Evolutionary conservation across 2,329 filamentous ascomycete genomes (phyloP), one percentile per base, ranked within the genome.

Genomic region (Sporothrix mexicana): DNA sequence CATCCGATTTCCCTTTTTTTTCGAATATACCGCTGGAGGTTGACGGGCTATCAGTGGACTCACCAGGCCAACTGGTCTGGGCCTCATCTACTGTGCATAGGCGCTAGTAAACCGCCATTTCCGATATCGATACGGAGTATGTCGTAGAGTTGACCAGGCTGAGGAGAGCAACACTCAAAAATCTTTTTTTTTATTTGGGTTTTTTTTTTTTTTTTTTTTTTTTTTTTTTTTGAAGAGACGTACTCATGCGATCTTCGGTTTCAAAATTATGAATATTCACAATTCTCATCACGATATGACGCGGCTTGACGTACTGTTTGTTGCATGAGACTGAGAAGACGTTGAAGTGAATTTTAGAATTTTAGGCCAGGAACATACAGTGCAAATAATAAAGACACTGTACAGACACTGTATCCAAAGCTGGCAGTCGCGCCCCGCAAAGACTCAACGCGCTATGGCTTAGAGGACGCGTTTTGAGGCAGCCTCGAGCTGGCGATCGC

Each of bases 61-160:
- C 68, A 49, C 57, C 71, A 69, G 66, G 66, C 71, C 64, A 72
- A 69, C 53, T 51, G 30, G 25, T 51, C 71, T 53, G 55, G 64
- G 45, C 43, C 47, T 72, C 66, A 69, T 72, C 49, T 66, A 30
- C 66, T 20, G 13, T 49, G 71, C 71, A 69, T 69, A 43, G 47
- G 59, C 59, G 69, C 69, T 66, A 71, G 45, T 13, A 53, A 4
- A 53, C 57, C 57, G 69, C 57, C 45, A 71, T 71, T 71, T 71
- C 59, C 59, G 45, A 43, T 25, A 36, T 36, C 30, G 43, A 15
- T 45, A n/a, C n/a, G n/a, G n/a, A n/a, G n/a, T n/a, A n/a, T n/a
- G n/a, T n/a, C n/a, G n/a, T n/a, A 53, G 41, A n/a, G 41, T 68
- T 41, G 15, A 70, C 30, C 30, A 36, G 30, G 30, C 30, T 36